Evolutionary conservation across 2,329 filamentous ascomycete genomes (phyloP).

Genomic region (Aspergillus quadricinctus): DNA sequence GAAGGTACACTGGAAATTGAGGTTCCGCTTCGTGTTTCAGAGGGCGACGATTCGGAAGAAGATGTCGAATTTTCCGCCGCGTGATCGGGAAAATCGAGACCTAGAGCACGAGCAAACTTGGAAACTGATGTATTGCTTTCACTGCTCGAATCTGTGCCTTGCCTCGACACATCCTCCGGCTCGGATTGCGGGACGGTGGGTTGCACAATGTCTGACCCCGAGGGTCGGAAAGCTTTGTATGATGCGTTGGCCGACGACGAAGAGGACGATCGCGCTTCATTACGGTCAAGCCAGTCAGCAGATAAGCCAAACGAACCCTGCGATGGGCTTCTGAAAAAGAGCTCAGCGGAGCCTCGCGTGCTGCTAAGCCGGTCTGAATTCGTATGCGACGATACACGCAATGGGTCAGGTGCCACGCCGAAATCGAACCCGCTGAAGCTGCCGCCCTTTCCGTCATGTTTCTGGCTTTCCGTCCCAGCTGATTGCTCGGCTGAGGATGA

Average conservation of each 20-base stretch:
- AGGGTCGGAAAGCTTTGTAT: conserved; percentile 19
- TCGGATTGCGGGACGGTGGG: conserved; percentile 14
- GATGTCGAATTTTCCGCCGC: conserved; percentile 60
- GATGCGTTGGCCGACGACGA: conserved; percentile 9
- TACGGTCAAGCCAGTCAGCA: conserved; percentile 18
- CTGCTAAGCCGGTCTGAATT: conserved; percentile 17
- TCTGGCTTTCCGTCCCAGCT: not conserved
- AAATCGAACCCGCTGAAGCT: conserved; percentile 30
- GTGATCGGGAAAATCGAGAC: conserved; percentile 59
- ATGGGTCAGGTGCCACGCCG: conserved; percentile 14
- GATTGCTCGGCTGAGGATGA: conserved; percentile 18
- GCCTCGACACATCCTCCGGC: conserved; percentile 1
- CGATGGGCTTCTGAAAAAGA: conserved; percentile 18
- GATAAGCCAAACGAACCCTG: conserved; percentile 12
- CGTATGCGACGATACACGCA: conserved; percentile 17
- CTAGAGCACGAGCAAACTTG: conserved; percentile 37
- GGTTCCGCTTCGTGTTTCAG: conserved; percentile 57
- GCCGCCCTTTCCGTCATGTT: conserved; percentile 17
- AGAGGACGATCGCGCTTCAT: conserved; percentile 14
- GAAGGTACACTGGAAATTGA: conserved; percentile 58
- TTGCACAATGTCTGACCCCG: conserved; percentile 16
- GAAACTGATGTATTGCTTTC: conserved; percentile 33
- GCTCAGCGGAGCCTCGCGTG: conserved; percentile 16
- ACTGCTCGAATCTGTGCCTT: conserved; percentile 25
- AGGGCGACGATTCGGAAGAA: conserved; percentile 60